A percentile compares a stretch with the other conserved stretches of the same genome.
These are phyloP conservation scores for Populus davidiana DNA, from an alignment of 345 rosid species.

Conservation along the genomic window DNA sequence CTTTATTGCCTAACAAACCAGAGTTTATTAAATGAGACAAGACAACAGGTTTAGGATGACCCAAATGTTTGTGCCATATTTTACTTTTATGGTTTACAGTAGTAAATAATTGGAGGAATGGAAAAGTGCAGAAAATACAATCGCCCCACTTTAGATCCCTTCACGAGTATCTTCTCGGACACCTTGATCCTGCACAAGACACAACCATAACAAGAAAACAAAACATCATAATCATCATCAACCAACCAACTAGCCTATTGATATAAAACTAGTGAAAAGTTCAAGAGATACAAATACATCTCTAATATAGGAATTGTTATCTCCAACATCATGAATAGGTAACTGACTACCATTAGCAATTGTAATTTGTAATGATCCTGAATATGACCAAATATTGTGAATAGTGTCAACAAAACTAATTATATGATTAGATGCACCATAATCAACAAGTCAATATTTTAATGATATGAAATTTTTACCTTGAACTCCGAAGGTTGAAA, in stretches of 20 bases:
- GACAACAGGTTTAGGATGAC: neutral
- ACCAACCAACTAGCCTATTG: neutral
- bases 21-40: neutral
- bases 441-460: conserved; percentile 1
- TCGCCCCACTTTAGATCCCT: neutral
- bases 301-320: neutral
- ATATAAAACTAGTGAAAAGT: neutral
- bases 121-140: neutral
- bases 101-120: neutral
- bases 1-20: neutral
- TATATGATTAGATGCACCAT: conserved; percentile 4
- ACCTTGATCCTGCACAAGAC: neutral
- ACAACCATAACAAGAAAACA: neutral
- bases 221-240: neutral
- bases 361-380: neutral
- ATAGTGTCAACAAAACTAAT: neutral
- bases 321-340: neutral
- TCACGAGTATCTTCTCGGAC: neutral
- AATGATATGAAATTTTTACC: neutral
- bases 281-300: neutral
- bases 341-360: neutral
- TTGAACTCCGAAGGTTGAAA: neutral
- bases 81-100: neutral
- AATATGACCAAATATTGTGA: neutral
- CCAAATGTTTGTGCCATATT: neutral